Evolutionary conservation across 2,329 filamentous ascomycete genomes (phyloP).

Genomic region (Nemania sp.): DNA sequence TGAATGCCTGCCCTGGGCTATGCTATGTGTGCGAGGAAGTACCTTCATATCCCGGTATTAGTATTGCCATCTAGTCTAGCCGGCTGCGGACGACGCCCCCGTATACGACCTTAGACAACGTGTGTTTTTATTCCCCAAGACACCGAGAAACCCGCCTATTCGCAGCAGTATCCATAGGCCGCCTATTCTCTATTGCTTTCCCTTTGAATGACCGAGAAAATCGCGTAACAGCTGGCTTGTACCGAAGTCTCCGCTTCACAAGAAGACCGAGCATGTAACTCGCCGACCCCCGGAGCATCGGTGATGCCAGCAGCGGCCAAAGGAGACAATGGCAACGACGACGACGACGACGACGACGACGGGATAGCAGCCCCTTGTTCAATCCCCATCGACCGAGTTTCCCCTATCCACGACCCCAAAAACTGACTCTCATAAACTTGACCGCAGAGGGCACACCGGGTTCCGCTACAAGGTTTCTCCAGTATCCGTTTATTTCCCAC

Average conservation of each 20-base stretch:
- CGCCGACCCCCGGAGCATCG: neutral
- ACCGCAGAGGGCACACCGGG: neutral
- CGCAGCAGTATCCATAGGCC: neutral
- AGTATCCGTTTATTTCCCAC: neutral
- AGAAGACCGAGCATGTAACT: neutral
- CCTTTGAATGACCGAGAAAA: neutral
- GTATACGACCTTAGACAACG: neutral
- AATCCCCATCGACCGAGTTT: conserved; percentile 8
- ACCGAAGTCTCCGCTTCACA: neutral
- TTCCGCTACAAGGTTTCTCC: neutral
- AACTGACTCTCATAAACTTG: conserved; percentile 1
- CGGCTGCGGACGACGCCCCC: too few relatives aligned
- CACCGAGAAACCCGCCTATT: neutral
- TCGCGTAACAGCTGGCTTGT: neutral
- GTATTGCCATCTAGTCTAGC: too few relatives aligned
- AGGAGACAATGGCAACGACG: neutral
- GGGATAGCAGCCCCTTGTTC: too few relatives aligned
- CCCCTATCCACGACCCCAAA: neutral
- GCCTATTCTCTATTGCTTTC: neutral
- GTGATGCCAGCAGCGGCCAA: too few relatives aligned
- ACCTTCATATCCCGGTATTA: too few relatives aligned
- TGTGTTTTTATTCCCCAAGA: neutral
- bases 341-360: neutral
- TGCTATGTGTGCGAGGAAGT: too few relatives aligned
- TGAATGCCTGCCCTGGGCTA: too few relatives aligned